Evolutionary conservation across 2,329 filamentous ascomycete genomes (phyloP), one percentile per base, ranked within the genome.

Genomic region (Paecilomyces variotii): DNA sequence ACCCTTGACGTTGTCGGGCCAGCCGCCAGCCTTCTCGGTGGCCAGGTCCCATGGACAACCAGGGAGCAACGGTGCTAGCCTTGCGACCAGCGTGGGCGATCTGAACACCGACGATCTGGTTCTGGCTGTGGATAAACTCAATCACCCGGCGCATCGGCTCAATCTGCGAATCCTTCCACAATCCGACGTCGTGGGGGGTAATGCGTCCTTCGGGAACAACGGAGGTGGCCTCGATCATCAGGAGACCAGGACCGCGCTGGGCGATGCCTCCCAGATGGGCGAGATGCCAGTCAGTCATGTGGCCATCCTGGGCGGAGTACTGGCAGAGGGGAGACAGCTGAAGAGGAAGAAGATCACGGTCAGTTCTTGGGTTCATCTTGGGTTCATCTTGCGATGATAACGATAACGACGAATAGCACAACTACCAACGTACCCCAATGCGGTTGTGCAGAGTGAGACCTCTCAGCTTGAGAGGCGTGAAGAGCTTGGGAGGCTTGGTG

Each of bases 141-240:
- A 87, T 84, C 53, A 93, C 82, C 60, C 83, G 82, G 19, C 66
- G 64, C 59, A 95, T 76, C 0, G 87, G 86, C 62, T 82, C 86
- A 60, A 92, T 87, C 72, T 97, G 92, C 34, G 82, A 85, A 72
- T 96, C 92, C 62, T 88, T 81, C 92, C 91, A 97, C 6, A 97
- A 76, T 0, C 92, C 71, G 12, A 66, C 56, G 54, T 70, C 67
- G 49, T 70, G 60, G 0, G 91, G 90, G 0, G 89, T 88, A 77
- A 96, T 96, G 57, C 92, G 84, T 28, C 91, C 91, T 64, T 92
- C 85, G 4, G 89, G 76, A 9, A 84, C 79, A 0, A 96, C 88
- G 32, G 86, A 80, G 0, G 89, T 91, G 27, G 91, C 90, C 76
- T 96, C 92, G 59, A 92, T 80, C 60, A 91, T 84, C 54, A 87